These are phyloP conservation scores for Euphorbia peplus DNA, from an alignment of 345 rosid genomes.

Conservation along the genomic window DNA sequence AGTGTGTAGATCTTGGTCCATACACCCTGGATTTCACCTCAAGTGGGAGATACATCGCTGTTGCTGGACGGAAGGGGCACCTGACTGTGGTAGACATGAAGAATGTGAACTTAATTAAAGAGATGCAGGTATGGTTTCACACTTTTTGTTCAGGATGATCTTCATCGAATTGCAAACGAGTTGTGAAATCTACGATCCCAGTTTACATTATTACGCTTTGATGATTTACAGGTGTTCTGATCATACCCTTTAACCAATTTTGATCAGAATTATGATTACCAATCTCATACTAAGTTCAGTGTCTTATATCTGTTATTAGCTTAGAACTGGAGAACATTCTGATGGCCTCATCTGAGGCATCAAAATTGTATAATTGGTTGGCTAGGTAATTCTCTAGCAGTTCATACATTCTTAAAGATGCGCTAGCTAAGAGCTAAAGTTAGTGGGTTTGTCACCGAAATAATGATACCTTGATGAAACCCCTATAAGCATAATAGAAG, in stretches of 20 bases:
- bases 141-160: slow-evolving; percentile 6
- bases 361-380: not conserved
- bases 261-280: not conserved
- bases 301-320: not conserved
- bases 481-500: not conserved
- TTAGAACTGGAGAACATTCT: not conserved
- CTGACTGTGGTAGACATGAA: slow-evolving; percentile 77
- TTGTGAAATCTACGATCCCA: not conserved
- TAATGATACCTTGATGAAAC: not conserved
- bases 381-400: not conserved
- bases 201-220: not conserved
- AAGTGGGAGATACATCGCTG: slow-evolving; percentile 87
- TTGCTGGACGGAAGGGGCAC: slow-evolving; percentile 94
- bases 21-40: slow-evolving; percentile 79
- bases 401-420: not conserved
- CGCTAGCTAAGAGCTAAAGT: not conserved
- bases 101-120: slow-evolving; percentile 58
- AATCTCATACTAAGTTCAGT: not conserved
- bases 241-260: not conserved
- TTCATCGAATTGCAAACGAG: not conserved
- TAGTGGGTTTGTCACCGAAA: not conserved
- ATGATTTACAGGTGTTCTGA: not conserved
- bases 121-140: slow-evolving; percentile 60
- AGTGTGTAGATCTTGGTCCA: slow-evolving; percentile 81
- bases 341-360: not conserved